Percentiles rank a stretch among this genome's conserved stretches.
Evolutionary conservation across 192 early-diverging fungal genomes (phyloP).

Genomic region (Podila horticola): DNA sequence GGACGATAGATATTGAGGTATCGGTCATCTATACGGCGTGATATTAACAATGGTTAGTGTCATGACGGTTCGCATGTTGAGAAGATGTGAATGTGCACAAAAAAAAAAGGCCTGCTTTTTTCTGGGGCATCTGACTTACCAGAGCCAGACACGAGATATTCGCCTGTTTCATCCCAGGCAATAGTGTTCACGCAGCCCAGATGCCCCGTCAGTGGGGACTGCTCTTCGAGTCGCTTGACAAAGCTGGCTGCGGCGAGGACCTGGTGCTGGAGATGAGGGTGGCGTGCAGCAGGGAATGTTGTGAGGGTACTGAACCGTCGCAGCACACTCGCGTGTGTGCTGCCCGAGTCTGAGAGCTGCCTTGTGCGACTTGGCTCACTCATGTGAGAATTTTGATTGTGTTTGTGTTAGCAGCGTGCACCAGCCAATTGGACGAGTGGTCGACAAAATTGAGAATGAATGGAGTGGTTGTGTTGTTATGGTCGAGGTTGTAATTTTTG

Average conservation of each 20-base stretch:
- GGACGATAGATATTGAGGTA: slow-evolving; percentile 59
- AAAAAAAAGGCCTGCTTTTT: not conserved
- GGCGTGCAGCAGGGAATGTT: not conserved
- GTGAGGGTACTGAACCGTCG: not conserved
- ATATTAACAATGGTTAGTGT: not conserved
- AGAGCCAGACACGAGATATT: slow-evolving; percentile 55
- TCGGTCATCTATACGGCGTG: slow-evolving; percentile 50
- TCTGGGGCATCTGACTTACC: slow-evolving; percentile 35
- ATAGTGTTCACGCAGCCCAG: slow-evolving; percentile 67
- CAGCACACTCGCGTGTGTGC: not conserved
- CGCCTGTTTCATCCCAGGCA: slow-evolving; percentile 55
- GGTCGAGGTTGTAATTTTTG: not conserved
- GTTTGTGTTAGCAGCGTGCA: too few relatives aligned
- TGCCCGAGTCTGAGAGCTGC: not conserved
- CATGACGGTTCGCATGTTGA: not conserved
- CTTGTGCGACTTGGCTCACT: not conserved
- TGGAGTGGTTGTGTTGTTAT: not conserved
- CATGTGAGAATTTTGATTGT: not conserved
- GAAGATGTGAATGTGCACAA: not conserved
- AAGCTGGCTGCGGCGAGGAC: slow-evolving; percentile 27
- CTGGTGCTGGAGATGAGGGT: not conserved
- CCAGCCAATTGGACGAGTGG: too few relatives aligned
- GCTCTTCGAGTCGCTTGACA: slow-evolving; percentile 46
- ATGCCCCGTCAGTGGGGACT: slow-evolving; percentile 54
- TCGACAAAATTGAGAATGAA: not conserved